These are phyloP conservation scores for Beverwykella pulmonaria DNA, from an alignment of 495 filamentous ascomycete genomes.

Conservation along the genomic window DNA sequence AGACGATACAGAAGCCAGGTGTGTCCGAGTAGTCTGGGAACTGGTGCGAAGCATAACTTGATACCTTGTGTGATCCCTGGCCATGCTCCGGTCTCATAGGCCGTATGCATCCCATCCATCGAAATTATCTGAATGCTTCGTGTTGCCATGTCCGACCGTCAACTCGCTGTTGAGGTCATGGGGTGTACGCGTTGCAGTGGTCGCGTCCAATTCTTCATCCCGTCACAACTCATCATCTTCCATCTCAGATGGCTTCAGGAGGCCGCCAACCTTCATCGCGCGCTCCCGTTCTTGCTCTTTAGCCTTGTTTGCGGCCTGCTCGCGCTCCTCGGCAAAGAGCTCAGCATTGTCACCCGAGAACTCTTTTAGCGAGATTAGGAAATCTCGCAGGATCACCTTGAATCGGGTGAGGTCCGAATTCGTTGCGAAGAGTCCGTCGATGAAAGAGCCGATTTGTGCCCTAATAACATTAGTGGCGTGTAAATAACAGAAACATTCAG, in stretches of 20 bases:
- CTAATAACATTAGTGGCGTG: slow-evolving; percentile 52
- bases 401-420: slow-evolving; percentile 85
- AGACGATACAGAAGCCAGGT: neutral
- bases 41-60: neutral
- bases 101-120: slow-evolving; percentile 41
- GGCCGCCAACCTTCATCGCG: slow-evolving; percentile 41
- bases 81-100: slow-evolving; percentile 8
- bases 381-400: slow-evolving; percentile 92
- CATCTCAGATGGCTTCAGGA: slow-evolving; percentile 41
- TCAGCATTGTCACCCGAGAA: slow-evolving; percentile 90
- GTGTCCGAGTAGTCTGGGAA: neutral
- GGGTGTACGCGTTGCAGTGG: slow-evolving; percentile 35
- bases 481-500: neutral
- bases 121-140: slow-evolving; percentile 16
- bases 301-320: slow-evolving; percentile 64
- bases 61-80: neutral
- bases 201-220: slow-evolving; percentile 36
- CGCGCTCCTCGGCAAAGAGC: slow-evolving; percentile 92
- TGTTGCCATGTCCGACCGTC: neutral
- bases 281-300: slow-evolving; percentile 39
- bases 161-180: neutral
- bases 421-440: slow-evolving; percentile 78
- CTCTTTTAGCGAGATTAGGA: slow-evolving; percentile 95
- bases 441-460: slow-evolving; percentile 83
- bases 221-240: slow-evolving; percentile 42